Conservation (phyloP, 768 basidiomycete genomes). For the Fomitopsis serialis region DNA sequence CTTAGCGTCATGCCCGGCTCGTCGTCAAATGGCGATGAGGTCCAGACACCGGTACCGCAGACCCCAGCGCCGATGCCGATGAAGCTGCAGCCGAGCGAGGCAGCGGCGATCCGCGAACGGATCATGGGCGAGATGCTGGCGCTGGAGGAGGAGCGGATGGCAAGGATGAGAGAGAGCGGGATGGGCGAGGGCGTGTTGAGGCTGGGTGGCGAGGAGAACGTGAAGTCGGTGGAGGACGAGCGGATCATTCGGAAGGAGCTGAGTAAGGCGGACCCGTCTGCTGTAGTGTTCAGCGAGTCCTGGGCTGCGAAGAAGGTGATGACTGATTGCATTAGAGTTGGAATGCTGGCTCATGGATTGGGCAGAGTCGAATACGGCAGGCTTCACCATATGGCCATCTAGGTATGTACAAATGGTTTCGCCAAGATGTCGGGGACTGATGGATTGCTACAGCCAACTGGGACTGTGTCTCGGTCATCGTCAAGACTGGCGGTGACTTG, state of each 20-base stretch:
- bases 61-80: constrained; percentile 37
- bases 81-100: constrained; percentile 77
- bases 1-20: background rate
- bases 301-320: constrained; percentile 91
- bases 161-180: constrained; percentile 72
- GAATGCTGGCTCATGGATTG: background rate
- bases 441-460: constrained; percentile 47
- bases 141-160: constrained; percentile 94
- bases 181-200: constrained; percentile 67
- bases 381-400: constrained; percentile 95
- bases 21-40: background rate
- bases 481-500: constrained; percentile 95
- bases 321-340: background rate
- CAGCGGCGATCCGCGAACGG: constrained; percentile 83
- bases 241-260: constrained; percentile 88
- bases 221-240: constrained; percentile 84
- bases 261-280: constrained; percentile 93
- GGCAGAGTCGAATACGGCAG: constrained; percentile 82
- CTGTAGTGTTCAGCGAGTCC: constrained; percentile 91
- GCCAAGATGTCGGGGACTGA: background rate
- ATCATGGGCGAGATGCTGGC: constrained; percentile 99
- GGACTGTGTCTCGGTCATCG: constrained; percentile 95
- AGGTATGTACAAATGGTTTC: constrained; percentile 37
- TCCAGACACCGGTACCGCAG: constrained; percentile 1
- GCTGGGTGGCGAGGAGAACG: constrained; percentile 34